Base-by-base conservation (phyloP, 1,284 basidiomycete genomes). In the Leccinum cinnamomeum region DNA sequence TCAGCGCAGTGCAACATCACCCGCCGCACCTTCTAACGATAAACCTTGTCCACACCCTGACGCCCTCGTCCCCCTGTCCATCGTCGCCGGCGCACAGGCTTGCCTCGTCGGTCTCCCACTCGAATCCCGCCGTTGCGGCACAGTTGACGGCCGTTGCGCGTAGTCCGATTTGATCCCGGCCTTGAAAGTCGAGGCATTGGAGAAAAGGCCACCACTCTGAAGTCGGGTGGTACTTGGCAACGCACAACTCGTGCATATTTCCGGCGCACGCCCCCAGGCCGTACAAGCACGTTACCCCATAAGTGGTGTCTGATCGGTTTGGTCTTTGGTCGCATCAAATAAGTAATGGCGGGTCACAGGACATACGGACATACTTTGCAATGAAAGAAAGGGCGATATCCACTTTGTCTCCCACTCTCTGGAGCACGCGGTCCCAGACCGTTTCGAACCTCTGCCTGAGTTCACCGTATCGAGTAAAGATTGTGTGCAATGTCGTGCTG, bases 221-320 rank as follows among this genome's bases (percentile, higher is more conserved):
- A 33, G 75, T 70, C 23, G 76, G 74, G 20, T 84, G 79, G 68
- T 90, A 81, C 72, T 85, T 85, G 63, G 80, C 78, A 12, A 87
- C 86, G 72, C 94, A 96, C 25, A 96, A 81, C 72, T 95, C 87
- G 66, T 95, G 90, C 16, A 93, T 84, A 77, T 95, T 93, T 57
- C 92, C 94, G n/a, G 86, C 87, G 69, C 92, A 95, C 77, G 95
- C 94, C 54, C 82, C 76, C 16, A 79, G 77, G 20, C 93, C 93
- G 73, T 96, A 93, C 80, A 82, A 83, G 77, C 94, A 95, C 25
- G 79, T 83, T 20, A 91, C 84, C 14, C 92, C 92, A 70, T 89
- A 90, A 55, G 82, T 79, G 11, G 84, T 77, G 48, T 90, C 89
- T 10, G 84, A 81, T 23, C 79, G 67, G 72, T 94, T 85, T 28